phyloP scores from a whole-genome alignment of 768 basidiomycete genomes.

The Mrakia frigida region DNA sequence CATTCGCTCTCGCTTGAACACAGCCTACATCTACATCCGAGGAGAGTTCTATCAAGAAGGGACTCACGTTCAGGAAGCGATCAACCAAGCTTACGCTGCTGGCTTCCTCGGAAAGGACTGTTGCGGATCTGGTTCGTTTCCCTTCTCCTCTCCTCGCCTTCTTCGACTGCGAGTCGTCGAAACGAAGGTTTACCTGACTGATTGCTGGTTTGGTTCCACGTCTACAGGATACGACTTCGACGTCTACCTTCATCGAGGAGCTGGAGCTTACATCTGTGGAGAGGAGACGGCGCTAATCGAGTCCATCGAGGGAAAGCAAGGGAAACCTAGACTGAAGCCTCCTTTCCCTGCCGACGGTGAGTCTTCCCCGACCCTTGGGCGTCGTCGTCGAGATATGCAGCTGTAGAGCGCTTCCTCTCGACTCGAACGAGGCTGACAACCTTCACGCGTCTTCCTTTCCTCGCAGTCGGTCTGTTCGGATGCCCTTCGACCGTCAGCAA shows the following conservation, averaged over 20 bases:
- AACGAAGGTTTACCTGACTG: neutral
- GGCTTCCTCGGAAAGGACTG: constrained; percentile 85
- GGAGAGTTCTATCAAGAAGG: constrained; percentile 98
- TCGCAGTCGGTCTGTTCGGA: constrained; percentile 82
- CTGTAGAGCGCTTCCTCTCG: too few relatives aligned
- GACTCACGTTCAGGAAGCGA: constrained; percentile 86
- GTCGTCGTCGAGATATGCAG: too few relatives aligned
- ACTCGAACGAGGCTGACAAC: neutral
- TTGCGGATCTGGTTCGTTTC: constrained; percentile 67
- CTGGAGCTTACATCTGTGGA: constrained; percentile 89
- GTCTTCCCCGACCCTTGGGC: too few relatives aligned
- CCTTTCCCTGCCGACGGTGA: constrained; percentile 85
- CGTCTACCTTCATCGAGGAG: constrained; percentile 96
- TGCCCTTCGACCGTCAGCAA: constrained; percentile 97
- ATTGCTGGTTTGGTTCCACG: too few relatives aligned
- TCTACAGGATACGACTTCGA: constrained; percentile 68
- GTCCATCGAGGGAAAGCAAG: constrained; percentile 94
- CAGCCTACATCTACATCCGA: constrained; percentile 98
- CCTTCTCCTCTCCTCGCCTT: neutral
- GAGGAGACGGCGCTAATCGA: constrained; percentile 98
- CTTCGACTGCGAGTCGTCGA: too few relatives aligned
- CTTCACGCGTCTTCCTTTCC: neutral
- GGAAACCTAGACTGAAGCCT: constrained; percentile 94
- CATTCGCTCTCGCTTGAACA: too few relatives aligned
- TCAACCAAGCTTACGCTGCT: constrained; percentile 85